phyloP scores from a whole-genome alignment of 2,329 filamentous ascomycete genomes.

The Ophiocordyceps robertsii region DNA sequence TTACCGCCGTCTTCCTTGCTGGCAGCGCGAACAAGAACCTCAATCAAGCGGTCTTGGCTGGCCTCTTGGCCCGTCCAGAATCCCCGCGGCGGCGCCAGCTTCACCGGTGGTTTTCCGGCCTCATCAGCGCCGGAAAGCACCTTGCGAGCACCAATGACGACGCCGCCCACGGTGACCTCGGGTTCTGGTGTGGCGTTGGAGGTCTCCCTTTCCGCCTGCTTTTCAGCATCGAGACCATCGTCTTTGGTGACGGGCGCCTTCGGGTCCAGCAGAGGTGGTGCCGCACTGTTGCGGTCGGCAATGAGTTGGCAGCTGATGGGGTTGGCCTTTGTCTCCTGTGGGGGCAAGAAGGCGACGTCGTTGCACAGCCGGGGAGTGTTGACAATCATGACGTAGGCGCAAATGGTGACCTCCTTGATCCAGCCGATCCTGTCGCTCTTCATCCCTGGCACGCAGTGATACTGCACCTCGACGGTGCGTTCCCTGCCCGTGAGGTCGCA shows the following conservation, averaged over 20 bases:
- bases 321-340: constrained; percentile 63
- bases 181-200: constrained; percentile 4
- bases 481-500: constrained; percentile 78
- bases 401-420: constrained; percentile 88
- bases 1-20: constrained; percentile 46
- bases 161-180: constrained; percentile 35
- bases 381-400: constrained; percentile 85
- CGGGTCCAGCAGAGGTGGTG: constrained; percentile 20
- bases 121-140: constrained; percentile 31
- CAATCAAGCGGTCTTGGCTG: constrained; percentile 17
- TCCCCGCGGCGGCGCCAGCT: constrained; percentile 30
- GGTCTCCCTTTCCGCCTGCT: neutral
- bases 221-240: constrained; percentile 8
- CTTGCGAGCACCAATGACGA: constrained; percentile 37
- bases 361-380: constrained; percentile 80
- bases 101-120: constrained; percentile 31
- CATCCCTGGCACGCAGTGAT: constrained; percentile 63
- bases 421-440: constrained; percentile 67
- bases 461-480: constrained; percentile 73
- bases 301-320: constrained; percentile 65
- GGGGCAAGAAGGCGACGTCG: constrained; percentile 75
- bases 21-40: constrained; percentile 31
- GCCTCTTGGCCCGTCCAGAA: constrained; percentile 17
- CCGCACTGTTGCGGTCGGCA: constrained; percentile 34
- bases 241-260: constrained; percentile 19